phyloP scores from a whole-genome alignment of 306 rosid species.

The Mucuna pruriens region DNA sequence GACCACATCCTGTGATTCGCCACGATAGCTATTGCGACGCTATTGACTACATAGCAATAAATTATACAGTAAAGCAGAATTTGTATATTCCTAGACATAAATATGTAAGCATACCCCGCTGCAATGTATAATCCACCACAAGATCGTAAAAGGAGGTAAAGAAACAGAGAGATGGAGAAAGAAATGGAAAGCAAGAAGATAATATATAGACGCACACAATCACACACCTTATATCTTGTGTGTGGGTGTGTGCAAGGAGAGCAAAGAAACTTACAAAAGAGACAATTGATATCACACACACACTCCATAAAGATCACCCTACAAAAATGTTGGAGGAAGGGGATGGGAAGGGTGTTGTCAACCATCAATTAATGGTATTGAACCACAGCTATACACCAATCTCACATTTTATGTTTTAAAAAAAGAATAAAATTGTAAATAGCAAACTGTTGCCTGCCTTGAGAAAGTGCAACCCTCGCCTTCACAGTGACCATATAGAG shows the following conservation, averaged over 20 bases:
- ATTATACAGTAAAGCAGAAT: constrained; percentile 15
- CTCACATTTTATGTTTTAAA: constrained; percentile 38
- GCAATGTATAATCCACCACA: constrained; percentile 20
- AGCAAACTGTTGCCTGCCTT: constrained; percentile 91
- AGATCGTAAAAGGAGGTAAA: constrained; percentile 4
- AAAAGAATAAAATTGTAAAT: constrained; percentile 52
- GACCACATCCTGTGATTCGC: no score
- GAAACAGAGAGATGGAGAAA: constrained; percentile 23
- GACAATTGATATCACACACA: constrained; percentile 29
- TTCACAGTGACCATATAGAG: constrained; percentile 91
- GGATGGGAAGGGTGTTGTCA: constrained; percentile 35
- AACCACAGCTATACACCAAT: constrained; percentile 52
- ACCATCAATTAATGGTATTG: constrained; percentile 48
- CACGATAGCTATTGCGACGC: no score
- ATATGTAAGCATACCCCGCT: constrained; percentile 21
- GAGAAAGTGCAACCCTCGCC: constrained; percentile 86
- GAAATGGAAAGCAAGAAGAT: constrained; percentile 15
- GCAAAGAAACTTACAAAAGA: constrained; percentile 39
- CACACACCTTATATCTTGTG: neutral
- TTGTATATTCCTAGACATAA: constrained; percentile 2
- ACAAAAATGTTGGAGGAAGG: constrained; percentile 12
- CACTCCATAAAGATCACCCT: constrained; percentile 10
- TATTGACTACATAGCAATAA: neutral
- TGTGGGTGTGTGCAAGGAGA: neutral
- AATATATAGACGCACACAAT: neutral